A percentile compares a stretch with the other conserved stretches of the same genome.
Evolutionary conservation across 495 filamentous ascomycete genomes (phyloP).

Genomic region (Thermothielavioides terrestris): DNA sequence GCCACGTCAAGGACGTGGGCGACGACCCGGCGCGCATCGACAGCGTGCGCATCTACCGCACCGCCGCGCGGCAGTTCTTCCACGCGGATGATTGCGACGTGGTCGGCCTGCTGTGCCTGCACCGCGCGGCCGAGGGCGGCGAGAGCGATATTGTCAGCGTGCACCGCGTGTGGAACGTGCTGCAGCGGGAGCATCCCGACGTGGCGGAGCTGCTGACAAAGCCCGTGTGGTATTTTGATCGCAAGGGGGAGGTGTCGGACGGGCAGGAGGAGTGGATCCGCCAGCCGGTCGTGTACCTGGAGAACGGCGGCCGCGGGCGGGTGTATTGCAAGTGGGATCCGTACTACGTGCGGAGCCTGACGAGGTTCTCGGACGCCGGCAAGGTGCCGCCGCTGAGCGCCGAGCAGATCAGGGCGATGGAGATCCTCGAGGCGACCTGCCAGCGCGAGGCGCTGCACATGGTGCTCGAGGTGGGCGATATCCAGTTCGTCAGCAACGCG

Average conservation of each 20-base stretch:
- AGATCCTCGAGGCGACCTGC: slow-evolving; percentile 60
- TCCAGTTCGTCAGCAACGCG: slow-evolving; percentile 64
- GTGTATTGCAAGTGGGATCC: slow-evolving; percentile 65
- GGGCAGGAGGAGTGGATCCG: slow-evolving; percentile 72
- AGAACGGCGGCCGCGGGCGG: slow-evolving; percentile 35
- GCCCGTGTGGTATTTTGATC: slow-evolving; percentile 90
- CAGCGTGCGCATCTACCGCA: slow-evolving; percentile 79
- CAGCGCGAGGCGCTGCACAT: slow-evolving; percentile 60
- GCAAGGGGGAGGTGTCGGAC: slow-evolving; percentile 72
- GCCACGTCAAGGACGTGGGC: slow-evolving; percentile 84
- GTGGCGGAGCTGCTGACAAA: slow-evolving; percentile 63
- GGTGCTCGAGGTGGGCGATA: slow-evolving; percentile 70
- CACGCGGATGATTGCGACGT: slow-evolving; percentile 77
- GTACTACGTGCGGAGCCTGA: slow-evolving; percentile 63
- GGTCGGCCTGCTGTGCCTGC: slow-evolving; percentile 78
- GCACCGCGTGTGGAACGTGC: slow-evolving; percentile 74
- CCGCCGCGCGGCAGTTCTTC: slow-evolving; percentile 72
- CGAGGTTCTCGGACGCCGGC: slow-evolving; percentile 55
- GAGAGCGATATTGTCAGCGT: slow-evolving; percentile 75
- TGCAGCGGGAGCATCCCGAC: slow-evolving; percentile 68
- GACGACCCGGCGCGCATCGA: slow-evolving; percentile 75
- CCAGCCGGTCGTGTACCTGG: slow-evolving; percentile 66
- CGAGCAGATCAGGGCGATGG: slow-evolving; percentile 54
- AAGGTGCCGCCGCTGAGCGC: slow-evolving; percentile 57
- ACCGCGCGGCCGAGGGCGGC: slow-evolving; percentile 69